A percentile compares a stretch with the other conserved stretches of the same genome.
These are phyloP conservation scores for Alternaria sp. DNA, from an alignment of 2,329 filamentous ascomycete species.

Conservation along the genomic window DNA sequence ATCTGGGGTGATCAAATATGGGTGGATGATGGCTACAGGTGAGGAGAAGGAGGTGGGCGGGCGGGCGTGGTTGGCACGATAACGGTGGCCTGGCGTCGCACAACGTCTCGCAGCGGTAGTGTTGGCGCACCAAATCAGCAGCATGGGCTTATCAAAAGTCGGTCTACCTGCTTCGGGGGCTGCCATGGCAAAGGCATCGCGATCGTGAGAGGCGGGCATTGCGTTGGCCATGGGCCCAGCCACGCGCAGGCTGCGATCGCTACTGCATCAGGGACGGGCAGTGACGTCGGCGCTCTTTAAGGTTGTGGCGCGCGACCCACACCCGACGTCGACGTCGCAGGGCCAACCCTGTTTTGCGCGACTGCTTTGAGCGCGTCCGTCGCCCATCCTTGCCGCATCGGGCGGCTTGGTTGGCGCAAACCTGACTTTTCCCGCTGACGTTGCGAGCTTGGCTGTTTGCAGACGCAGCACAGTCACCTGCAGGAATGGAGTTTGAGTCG, in stretches of 20 bases:
- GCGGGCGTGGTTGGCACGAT: constrained; percentile 14
- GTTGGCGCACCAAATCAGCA: background rate
- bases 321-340: background rate
- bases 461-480: constrained; percentile 4
- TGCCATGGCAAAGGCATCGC: background rate
- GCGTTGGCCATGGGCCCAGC: constrained; percentile 9
- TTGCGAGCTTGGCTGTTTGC: constrained; percentile 7
- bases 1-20: background rate
- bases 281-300: constrained; percentile 18
- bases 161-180: background rate
- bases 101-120: background rate
- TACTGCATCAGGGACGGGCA: constrained; percentile 2
- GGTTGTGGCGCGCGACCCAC: constrained; percentile 24
- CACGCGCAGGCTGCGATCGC: constrained; percentile 5
- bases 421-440: constrained; percentile 9
- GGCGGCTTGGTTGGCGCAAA: constrained; percentile 1
- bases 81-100: background rate
- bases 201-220: background rate
- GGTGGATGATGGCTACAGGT: constrained; percentile 3
- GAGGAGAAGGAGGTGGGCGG: constrained; percentile 11
- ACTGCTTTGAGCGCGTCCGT: constrained; percentile 13
- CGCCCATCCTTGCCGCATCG: constrained; percentile 22
- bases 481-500: background rate
- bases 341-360: constrained; percentile 9
- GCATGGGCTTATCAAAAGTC: constrained; percentile 4